Evolutionary conservation across 2,329 filamentous ascomycete species (phyloP).

Genomic region (Acrocalymma vagum): DNA sequence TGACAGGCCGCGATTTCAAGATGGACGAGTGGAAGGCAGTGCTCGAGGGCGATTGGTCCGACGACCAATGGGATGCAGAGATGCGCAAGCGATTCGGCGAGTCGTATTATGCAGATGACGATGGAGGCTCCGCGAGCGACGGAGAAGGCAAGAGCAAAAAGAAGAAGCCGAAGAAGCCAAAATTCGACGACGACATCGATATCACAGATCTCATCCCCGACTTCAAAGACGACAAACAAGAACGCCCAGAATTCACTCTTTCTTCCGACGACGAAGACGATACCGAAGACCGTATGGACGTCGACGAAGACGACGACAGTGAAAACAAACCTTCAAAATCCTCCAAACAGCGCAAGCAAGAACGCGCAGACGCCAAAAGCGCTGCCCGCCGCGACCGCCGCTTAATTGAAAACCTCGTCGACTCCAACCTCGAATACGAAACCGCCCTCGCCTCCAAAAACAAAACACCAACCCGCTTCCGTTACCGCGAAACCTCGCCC

Average conservation of each 20-base stretch:
- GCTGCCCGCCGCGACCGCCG: slow-evolving; percentile 81
- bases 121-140: slow-evolving; percentile 51
- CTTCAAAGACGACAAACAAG: slow-evolving; percentile 78
- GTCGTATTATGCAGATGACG: slow-evolving; percentile 81
- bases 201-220: slow-evolving; percentile 92
- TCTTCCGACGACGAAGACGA: slow-evolving; percentile 56
- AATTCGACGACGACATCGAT: slow-evolving; percentile 97
- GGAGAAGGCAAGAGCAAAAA: slow-evolving; percentile 54
- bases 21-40: slow-evolving; percentile 87
- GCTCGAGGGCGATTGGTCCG: slow-evolving; percentile 87
- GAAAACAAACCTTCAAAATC: slow-evolving; percentile 50
- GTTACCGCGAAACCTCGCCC: slow-evolving; percentile 93
- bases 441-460: slow-evolving; percentile 63
- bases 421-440: slow-evolving; percentile 80
- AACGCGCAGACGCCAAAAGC: slow-evolving; percentile 68
- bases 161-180: slow-evolving; percentile 80
- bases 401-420: slow-evolving; percentile 86
- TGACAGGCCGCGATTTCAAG: slow-evolving; percentile 71
- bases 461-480: slow-evolving; percentile 70
- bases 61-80: slow-evolving; percentile 87
- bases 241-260: slow-evolving; percentile 77
- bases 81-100: slow-evolving; percentile 91
- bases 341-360: slow-evolving; percentile 57
- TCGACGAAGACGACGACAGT: slow-evolving; percentile 45
- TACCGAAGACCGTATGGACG: slow-evolving; percentile 43